Evolutionary conservation across 78 protist genomes (phyloP), one percentile per base, ranked within the genome.

Genomic region (Chrysochromulina tobinii): DNA sequence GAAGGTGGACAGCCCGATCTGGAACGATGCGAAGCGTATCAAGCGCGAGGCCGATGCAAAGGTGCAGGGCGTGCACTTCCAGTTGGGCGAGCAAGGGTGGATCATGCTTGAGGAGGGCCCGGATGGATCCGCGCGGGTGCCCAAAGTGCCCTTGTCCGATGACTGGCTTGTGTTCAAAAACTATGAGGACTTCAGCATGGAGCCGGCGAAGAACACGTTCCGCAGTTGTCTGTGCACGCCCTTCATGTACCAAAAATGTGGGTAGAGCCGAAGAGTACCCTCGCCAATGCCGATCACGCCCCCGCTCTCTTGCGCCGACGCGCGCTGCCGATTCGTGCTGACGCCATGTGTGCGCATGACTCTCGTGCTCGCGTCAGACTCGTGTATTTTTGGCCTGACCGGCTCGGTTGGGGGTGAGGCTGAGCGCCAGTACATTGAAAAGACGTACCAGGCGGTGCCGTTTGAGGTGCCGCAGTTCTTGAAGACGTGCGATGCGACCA

Each of bases 321-420:
- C 38, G 38, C 38, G 38, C 38, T 38, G 38, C 38, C 0, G 38
- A 38, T 38, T 38, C 38, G 38, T 38, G 38, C 38, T 38, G 38
- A 38, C 38, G 38, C 38, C 38, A 38, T 38, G 38, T 38, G 38
- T 38, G 38, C 38, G 38, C 38, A 38, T 38, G 38, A 38, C 38
- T 38, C 38, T 38, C 38, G 38, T 38, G 38, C 38, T 38, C 38
- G 38, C 38, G 0, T 38, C 38, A 38, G 38, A 38, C 12, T 59
- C 64, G 64, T 59, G 64, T 12, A 59, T 59, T 12, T 59, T 59
- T 59, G 72, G 72, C 15, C 72, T 66, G n/a, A 66, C 72, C 8
- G 72, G 72, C 72, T 66, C 72, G 15, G 72, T 66, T 20, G 72
- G 72, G n/a, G 72, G 72, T 18, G 72, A 66, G 72, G 72, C 72